phyloP scores from a whole-genome alignment of 1,284 basidiomycete genomes.

The Clitocybe nebularis region DNA sequence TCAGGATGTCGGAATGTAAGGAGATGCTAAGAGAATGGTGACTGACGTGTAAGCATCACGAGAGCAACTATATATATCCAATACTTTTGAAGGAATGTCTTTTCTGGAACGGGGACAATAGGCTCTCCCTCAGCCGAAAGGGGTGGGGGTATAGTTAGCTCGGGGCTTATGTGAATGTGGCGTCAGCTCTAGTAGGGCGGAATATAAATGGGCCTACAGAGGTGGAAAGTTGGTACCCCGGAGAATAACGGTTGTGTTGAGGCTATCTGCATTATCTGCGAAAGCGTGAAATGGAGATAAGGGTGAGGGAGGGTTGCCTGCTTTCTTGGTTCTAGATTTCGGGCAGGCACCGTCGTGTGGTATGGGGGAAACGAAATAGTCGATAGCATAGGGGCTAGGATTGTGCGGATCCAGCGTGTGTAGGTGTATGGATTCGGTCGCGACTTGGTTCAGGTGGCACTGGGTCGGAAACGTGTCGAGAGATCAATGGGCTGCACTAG shows the following conservation, averaged over 20 bases:
- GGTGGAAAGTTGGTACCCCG: constrained; percentile 48
- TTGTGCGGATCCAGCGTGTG: constrained; percentile 41
- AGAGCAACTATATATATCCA: constrained; percentile 76
- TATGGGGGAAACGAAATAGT: constrained; percentile 66
- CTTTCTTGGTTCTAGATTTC: constrained; percentile 27
- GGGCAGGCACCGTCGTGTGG: constrained; percentile 66
- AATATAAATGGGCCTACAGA: constrained; percentile 38
- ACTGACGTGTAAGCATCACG: constrained; percentile 58
- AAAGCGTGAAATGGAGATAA: constrained; percentile 25
- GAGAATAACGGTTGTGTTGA: constrained; percentile 56
- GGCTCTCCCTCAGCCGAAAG: constrained; percentile 64
- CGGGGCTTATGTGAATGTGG: constrained; percentile 43
- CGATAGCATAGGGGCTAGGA: constrained; percentile 53
- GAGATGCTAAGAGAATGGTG: background rate
- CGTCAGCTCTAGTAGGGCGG: constrained; percentile 5
- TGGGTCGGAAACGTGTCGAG: constrained; percentile 13
- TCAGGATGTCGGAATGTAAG: no score
- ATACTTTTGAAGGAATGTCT: constrained; percentile 83
- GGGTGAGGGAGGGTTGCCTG: constrained; percentile 9
- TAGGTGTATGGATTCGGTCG: constrained; percentile 55
- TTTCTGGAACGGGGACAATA: constrained; percentile 59
- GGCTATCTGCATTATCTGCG: constrained; percentile 25
- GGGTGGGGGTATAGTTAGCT: constrained; percentile 61
- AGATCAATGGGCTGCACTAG: constrained; percentile 17
- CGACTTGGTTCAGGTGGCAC: constrained; percentile 59